phyloP scores from a whole-genome alignment of 2,329 filamentous ascomycete genomes.

The Arthrinium phaeospermum region DNA sequence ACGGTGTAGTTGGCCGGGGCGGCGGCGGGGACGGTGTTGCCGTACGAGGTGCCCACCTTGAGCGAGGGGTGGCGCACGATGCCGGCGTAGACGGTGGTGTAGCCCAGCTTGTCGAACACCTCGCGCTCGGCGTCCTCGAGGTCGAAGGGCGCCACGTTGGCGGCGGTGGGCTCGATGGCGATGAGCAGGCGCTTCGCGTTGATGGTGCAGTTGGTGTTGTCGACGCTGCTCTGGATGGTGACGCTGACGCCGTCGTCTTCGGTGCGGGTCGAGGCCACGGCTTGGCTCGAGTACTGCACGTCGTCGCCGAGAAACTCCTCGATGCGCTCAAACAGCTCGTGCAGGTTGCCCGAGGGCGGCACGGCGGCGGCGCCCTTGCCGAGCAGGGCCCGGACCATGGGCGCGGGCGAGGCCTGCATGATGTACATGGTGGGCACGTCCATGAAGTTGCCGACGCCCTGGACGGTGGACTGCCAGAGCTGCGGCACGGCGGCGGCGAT shows the following conservation, averaged over 20 bases:
- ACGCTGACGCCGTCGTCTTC: not conserved
- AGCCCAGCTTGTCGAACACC: not conserved
- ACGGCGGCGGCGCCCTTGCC: not conserved
- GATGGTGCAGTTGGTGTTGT: not conserved
- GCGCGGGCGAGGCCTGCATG: not conserved
- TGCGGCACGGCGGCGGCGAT: not conserved
- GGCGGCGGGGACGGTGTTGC: conserved; percentile 29
- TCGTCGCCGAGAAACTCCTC: not conserved
- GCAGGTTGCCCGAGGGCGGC: conserved; percentile 19
- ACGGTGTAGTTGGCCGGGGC: conserved; percentile 32
- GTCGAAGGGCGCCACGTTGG: conserved; percentile 9
- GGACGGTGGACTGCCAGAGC: conserved; percentile 20
- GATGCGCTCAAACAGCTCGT: conserved; percentile 7
- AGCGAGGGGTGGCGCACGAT: conserved; percentile 8
- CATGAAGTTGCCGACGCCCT: conserved; percentile 25
- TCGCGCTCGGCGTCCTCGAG: not conserved
- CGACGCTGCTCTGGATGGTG: not conserved
- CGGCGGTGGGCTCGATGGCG: conserved; percentile 2
- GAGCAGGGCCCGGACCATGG: not conserved
- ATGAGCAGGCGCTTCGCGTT: not conserved
- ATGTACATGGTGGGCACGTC: conserved; percentile 13
- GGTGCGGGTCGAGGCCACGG: not conserved
- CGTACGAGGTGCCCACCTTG: conserved; percentile 26
- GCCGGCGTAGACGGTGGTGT: conserved; percentile 6
- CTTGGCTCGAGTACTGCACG: not conserved